Evolutionary conservation across 129 eudicot genomes (phyloP).

Genomic region (Pittosporum tobira): DNA sequence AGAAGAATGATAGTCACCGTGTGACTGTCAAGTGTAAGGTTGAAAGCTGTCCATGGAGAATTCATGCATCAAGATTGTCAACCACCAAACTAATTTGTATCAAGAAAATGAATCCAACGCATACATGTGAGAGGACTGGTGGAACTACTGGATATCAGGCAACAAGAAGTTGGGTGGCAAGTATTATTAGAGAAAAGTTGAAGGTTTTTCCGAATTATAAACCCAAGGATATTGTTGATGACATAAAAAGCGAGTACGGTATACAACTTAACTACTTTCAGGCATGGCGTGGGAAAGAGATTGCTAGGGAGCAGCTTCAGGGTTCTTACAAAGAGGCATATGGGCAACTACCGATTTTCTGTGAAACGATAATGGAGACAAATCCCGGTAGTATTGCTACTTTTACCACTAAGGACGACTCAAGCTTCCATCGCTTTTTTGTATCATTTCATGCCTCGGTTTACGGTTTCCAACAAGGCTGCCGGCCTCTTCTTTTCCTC

Average conservation of each 20-base stretch:
- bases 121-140: slow-evolving; percentile 73
- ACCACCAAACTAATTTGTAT: slow-evolving; percentile 88
- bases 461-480: slow-evolving; percentile 77
- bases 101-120: slow-evolving; percentile 80
- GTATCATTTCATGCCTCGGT: slow-evolving; percentile 69
- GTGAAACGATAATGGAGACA: slow-evolving; percentile 82
- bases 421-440: slow-evolving; percentile 86
- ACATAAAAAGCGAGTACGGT: slow-evolving; percentile 79
- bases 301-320: slow-evolving; percentile 94
- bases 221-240: slow-evolving; percentile 89
- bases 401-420: slow-evolving; percentile 79
- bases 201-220: slow-evolving; percentile 75
- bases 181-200: slow-evolving; percentile 75
- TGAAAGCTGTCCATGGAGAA: slow-evolving; percentile 95
- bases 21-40: slow-evolving; percentile 91
- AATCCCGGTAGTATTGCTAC: slow-evolving; percentile 97
- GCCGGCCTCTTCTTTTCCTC: slow-evolving; percentile 82
- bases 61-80: slow-evolving; percentile 87
- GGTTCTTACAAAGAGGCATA: slow-evolving; percentile 96
- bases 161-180: slow-evolving; percentile 94
- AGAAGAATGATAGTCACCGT: slow-evolving; percentile 96
- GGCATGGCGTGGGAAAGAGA: slow-evolving; percentile 98
- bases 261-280: slow-evolving; percentile 85
- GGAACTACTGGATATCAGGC: slow-evolving; percentile 69
- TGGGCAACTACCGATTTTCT: slow-evolving; percentile 63